A percentile compares a stretch with the other conserved stretches of the same genome.
These are phyloP conservation scores for Tolypocladium pustulatum DNA, from an alignment of 2,329 filamentous ascomycete genomes.

Conservation along the genomic window DNA sequence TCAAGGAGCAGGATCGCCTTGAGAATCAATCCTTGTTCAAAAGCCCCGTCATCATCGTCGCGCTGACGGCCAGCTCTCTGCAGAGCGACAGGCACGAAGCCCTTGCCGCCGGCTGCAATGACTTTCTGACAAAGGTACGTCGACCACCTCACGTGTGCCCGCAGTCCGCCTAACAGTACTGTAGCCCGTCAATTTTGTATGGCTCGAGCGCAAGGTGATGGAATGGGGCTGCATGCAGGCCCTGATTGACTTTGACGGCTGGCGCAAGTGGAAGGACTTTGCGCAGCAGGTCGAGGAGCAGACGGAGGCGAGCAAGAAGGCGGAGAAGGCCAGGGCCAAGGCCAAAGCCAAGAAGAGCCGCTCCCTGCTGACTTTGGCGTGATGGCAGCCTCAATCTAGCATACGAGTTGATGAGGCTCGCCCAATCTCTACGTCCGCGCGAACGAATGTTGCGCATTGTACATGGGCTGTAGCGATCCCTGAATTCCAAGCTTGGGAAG, in stretches of 20 bases:
- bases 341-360: conserved; percentile 35
- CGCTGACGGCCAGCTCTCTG: conserved; percentile 84
- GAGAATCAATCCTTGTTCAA: conserved; percentile 69
- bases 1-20: conserved; percentile 58
- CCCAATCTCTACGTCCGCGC: neutral
- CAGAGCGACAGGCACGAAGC: conserved; percentile 95
- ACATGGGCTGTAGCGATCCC: neutral
- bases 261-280: conserved; percentile 94
- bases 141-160: neutral
- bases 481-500: neutral
- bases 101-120: conserved; percentile 89
- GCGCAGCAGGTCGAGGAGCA: conserved; percentile 34
- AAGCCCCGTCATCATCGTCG: conserved; percentile 95
- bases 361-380: conserved; percentile 20
- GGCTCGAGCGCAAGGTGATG: conserved; percentile 94
- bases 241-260: conserved; percentile 95
- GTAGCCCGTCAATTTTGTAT: conserved; percentile 92
- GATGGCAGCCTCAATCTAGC: neutral
- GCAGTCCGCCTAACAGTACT: neutral
- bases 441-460: neutral
- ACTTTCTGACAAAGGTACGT: conserved; percentile 90
- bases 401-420: neutral
- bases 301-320: conserved; percentile 31
- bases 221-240: conserved; percentile 99
- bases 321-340: conserved; percentile 17